Percentiles rank a stretch among this genome's conserved stretches.
These are phyloP conservation scores for Sarocladiaceae sp. DNA, from an alignment of 2,329 filamentous ascomycete species.

Conservation along the genomic window DNA sequence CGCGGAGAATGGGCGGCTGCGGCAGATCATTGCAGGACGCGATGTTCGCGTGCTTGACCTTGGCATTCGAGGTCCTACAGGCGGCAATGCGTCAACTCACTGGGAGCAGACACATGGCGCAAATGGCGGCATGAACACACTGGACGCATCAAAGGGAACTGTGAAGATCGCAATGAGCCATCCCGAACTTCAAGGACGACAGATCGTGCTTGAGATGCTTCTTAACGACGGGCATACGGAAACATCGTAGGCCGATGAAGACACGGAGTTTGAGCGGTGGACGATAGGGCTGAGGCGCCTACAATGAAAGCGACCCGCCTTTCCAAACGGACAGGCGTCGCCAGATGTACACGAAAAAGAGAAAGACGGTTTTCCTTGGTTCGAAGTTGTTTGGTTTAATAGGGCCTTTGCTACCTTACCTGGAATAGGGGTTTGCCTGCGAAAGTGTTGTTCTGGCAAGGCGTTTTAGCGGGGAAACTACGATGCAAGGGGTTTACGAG, in stretches of 20 bases:
- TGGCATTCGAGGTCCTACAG: conserved; percentile 61
- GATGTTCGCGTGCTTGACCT: conserved; percentile 91
- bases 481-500: background rate
- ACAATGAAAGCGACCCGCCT: background rate
- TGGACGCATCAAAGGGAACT: conserved; percentile 59
- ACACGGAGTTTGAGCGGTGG: background rate
- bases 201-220: conserved; percentile 88
- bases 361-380: too few species aligned
- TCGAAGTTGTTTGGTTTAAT: background rate
- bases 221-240: conserved; percentile 79
- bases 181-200: conserved; percentile 76
- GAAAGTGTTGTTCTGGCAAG: background rate
- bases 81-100: conserved; percentile 34
- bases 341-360: too few species aligned
- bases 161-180: conserved; percentile 96
- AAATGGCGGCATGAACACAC: conserved; percentile 31
- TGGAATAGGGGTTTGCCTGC: background rate
- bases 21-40: conserved; percentile 89
- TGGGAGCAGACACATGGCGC: conserved; percentile 28
- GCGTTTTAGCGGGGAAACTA: conserved; percentile 5
- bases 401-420: too few species aligned
- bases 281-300: background rate
- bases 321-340: too few species aligned
- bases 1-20: conserved; percentile 86
- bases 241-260: conserved; percentile 24